Evolutionary conservation across 805 yeast genomes (phyloP).

Genomic region (Pichia gijzeniarum): DNA sequence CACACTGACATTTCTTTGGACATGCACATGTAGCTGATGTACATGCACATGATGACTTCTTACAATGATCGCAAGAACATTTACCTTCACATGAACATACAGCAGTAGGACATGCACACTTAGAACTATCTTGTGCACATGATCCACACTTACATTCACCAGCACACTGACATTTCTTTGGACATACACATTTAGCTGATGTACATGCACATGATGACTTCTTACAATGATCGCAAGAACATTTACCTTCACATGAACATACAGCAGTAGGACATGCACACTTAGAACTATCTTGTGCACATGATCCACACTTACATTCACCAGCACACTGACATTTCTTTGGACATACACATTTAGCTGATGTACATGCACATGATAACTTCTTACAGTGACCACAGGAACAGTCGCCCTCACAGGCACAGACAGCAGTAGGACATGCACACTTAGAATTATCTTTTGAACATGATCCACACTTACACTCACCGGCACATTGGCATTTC

Average conservation of each 20-base stretch:
- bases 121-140: conserved; percentile 5
- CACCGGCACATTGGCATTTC: conserved; percentile 10
- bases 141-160: conserved; percentile 11
- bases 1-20: conserved; percentile 11
- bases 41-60: conserved; percentile 5
- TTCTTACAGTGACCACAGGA: conserved; percentile 9
- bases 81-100: conserved; percentile 7
- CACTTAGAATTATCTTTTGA: conserved; percentile 5
- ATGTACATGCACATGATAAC: conserved; percentile 1
- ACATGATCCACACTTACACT: conserved; percentile 10
- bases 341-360: conserved; percentile 8
- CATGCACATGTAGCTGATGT: conserved; percentile 9
- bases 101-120: conserved; percentile 10
- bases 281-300: conserved; percentile 3
- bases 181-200: conserved; percentile 9
- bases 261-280: conserved; percentile 10
- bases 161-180: conserved; percentile 10
- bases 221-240: conserved; percentile 9
- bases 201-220: conserved; percentile 1
- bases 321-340: conserved; percentile 11
- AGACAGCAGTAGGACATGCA: conserved; percentile 8
- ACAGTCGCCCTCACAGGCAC: conserved; percentile 9
- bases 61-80: conserved; percentile 11
- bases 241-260: conserved; percentile 9
- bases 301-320: conserved; percentile 11